Evolutionary conservation across 345 rosid genomes (phyloP).

Genomic region (Trapa bicornis): DNA sequence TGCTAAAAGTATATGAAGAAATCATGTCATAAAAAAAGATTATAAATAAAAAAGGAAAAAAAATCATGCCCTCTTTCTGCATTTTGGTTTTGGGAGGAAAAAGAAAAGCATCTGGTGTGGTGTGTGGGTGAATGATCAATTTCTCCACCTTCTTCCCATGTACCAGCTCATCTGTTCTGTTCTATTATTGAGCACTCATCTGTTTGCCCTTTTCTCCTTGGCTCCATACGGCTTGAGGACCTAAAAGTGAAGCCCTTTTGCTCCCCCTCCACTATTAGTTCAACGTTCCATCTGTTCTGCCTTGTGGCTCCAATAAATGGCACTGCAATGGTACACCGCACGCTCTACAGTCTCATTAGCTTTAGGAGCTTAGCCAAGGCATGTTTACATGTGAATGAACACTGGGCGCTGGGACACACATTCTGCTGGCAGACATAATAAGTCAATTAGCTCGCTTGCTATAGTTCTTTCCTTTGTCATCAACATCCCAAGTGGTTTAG

Average conservation of each 20-base stretch:
- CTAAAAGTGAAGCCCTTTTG: not conserved
- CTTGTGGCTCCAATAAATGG: no score
- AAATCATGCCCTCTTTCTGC: no score
- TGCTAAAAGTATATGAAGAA: no score
- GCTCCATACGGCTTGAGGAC: not conserved
- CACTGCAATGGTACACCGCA: no score
- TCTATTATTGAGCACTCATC: slow-evolving; percentile 24
- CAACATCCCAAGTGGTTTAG: slow-evolving; percentile 10
- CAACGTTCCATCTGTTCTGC: not conserved
- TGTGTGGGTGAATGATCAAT: slow-evolving; percentile 3
- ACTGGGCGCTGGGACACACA: not conserved
- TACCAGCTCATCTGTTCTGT: slow-evolving; percentile 2
- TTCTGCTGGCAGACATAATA: slow-evolving; percentile 9
- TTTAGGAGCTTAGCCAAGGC: no score
- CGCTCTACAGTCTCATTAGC: no score
- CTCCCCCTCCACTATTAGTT: not conserved
- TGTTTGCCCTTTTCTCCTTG: slow-evolving; percentile 3
- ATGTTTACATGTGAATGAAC: slow-evolving; percentile 5
- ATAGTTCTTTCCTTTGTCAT: slow-evolving; percentile 11
- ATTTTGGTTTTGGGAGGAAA: not conserved
- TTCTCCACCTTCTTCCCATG: not conserved
- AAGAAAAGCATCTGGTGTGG: not conserved
- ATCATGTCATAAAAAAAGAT: not conserved
- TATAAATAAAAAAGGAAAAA: not conserved
- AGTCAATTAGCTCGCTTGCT: not conserved